Percentiles rank a stretch among this genome's conserved stretches.
Conservation (phyloP, 768 basidiomycete genomes). For the Baorangia bicolor region DNA sequence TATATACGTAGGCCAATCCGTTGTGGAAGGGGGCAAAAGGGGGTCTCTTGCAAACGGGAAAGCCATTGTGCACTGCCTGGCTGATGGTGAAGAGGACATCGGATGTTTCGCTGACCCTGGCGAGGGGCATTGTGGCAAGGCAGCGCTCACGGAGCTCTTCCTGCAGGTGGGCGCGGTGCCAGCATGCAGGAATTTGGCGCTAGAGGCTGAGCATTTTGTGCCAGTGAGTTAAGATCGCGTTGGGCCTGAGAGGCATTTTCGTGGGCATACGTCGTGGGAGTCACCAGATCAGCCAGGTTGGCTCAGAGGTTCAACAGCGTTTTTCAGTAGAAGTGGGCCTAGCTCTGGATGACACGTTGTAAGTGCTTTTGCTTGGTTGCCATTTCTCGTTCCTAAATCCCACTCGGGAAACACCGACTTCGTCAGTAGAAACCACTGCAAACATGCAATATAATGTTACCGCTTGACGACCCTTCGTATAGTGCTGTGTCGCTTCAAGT, state of each 20-base stretch:
- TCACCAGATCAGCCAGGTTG: not conserved
- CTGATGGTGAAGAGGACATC: constrained; percentile 12
- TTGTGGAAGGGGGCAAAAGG: constrained; percentile 4
- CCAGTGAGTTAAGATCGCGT: constrained; percentile 5
- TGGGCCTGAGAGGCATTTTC: constrained; percentile 6
- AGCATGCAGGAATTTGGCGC: constrained; percentile 3
- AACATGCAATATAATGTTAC: no score
- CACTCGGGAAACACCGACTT: no score
- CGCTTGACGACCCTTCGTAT: no score
- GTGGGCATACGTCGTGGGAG: not conserved
- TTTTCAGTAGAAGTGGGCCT: not conserved
- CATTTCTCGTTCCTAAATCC: no score
- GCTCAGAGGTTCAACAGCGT: not conserved
- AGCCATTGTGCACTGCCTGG: constrained; percentile 1
- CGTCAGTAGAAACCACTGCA: no score
- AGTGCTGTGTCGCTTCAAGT: no score
- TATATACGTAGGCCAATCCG: constrained; percentile 5
- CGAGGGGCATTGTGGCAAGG: constrained; percentile 5
- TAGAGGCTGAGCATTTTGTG: constrained; percentile 10
- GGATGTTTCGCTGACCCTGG: constrained; percentile 7
- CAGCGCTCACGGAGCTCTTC: constrained; percentile 5
- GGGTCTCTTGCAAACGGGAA: constrained; percentile 8
- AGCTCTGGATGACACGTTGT: not conserved
- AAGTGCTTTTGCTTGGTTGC: no score
- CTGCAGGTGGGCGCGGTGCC: constrained; percentile 4